Conservation (phyloP, 805 yeast genomes). For the Clavispora phyllophila region DNA sequence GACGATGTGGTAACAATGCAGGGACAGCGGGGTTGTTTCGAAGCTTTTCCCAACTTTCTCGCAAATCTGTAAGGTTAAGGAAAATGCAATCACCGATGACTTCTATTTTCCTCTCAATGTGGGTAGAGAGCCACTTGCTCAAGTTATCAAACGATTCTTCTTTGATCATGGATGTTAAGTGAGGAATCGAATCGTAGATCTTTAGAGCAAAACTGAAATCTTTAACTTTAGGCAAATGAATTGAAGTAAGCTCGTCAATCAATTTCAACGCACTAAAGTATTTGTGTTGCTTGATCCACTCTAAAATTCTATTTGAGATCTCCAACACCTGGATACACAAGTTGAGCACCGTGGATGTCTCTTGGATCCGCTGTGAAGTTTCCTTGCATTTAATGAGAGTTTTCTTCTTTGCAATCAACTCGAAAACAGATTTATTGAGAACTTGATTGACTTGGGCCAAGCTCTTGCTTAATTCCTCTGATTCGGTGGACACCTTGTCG, state of each 20-base stretch:
- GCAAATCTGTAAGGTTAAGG: slow-evolving; percentile 50
- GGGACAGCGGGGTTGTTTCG: slow-evolving; percentile 38
- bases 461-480: slow-evolving; percentile 52
- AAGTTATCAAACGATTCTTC: slow-evolving; percentile 67
- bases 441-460: slow-evolving; percentile 52
- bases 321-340: slow-evolving; percentile 79
- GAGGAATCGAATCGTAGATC: slow-evolving; percentile 73
- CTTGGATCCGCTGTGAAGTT: slow-evolving; percentile 61
- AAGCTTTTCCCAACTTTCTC: slow-evolving; percentile 53
- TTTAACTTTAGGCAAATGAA: slow-evolving; percentile 66
- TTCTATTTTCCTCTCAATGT: slow-evolving; percentile 55
- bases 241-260: slow-evolving; percentile 65
- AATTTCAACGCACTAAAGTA: slow-evolving; percentile 84
- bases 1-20: slow-evolving; percentile 49
- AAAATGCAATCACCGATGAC: slow-evolving; percentile 55
- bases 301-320: slow-evolving; percentile 79
- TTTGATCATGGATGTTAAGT: slow-evolving; percentile 63
- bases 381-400: slow-evolving; percentile 55
- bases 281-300: slow-evolving; percentile 65
- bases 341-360: slow-evolving; percentile 63
- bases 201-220: slow-evolving; percentile 71
- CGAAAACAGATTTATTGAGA: slow-evolving; percentile 60
- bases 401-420: slow-evolving; percentile 59
- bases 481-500: slow-evolving; percentile 51
- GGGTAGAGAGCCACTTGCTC: slow-evolving; percentile 58